Evolutionary conservation across 208 protist genomes (phyloP), one percentile per base, ranked within the genome.

Genomic region (Acanthamoeba divionensis): DNA sequence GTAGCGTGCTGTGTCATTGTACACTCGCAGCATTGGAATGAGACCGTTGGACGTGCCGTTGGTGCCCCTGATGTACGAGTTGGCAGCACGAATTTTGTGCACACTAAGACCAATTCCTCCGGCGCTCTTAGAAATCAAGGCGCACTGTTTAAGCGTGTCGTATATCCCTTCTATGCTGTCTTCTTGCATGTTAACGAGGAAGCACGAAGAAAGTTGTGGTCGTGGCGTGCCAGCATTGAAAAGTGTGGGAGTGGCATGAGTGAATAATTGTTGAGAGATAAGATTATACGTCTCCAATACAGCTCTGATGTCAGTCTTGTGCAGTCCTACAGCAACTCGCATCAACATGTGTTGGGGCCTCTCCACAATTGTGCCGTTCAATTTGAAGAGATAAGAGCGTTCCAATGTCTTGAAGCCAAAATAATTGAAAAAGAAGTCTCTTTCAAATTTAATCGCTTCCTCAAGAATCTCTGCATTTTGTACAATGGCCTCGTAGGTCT

Each of bases 361-460:
- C 94, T 99, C 99, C 2, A 98, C 97, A 71, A 99, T 96, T 44
- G 94, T 94, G 31, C 90, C 94, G 86, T 98, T 95, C 31, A 98
- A 91, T 66, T 96, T 96, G n/a, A 99, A 95, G 9, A 99, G 95
- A 94, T 99, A 99, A 6, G 97, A 98, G 52, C 97, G 94, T 94
- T 99, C 98, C n/a, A 99, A 96, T 26, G 99, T 99, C 94, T 99
- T 99, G 93, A 98, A 99, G n/a, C 98, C 98, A 90, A 99, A 99
- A 93, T 98, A 99, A 85, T 99, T 97, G 93, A 98, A 99, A 52
- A 96, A 95, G 85, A 98, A 96, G 92, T 99, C 98, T 48, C 98
- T 94, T 38, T 95, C 92, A 94, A 98, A 98, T 83, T 99, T 93
- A 24, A 99, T 97, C 1, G 96, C 95, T 4, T 50, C 55, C 82